These are phyloP conservation scores for Odonthalia washingtoniensis DNA, from an alignment of 31 red algal genomes.

Conservation along the genomic window DNA sequence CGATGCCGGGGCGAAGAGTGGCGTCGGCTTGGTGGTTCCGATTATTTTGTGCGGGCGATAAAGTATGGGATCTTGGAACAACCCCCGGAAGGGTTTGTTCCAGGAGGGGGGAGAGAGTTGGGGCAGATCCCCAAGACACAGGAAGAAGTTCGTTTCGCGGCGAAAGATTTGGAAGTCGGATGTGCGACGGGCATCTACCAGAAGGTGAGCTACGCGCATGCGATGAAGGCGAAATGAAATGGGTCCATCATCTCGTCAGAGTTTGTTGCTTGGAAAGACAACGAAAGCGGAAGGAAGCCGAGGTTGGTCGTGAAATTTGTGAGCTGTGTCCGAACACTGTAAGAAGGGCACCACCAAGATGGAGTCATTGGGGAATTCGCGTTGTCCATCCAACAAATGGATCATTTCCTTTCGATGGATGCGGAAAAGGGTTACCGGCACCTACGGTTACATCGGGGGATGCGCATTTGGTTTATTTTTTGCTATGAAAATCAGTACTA, in stretches of 20 bases:
- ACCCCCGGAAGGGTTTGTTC: neutral
- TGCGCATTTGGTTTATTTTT: constrained; percentile 61
- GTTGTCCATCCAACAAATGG: constrained; percentile 14
- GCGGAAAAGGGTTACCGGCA: constrained; percentile 49
- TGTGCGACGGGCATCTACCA: constrained; percentile 27
- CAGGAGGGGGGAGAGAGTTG: neutral
- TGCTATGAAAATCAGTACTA: constrained; percentile 42
- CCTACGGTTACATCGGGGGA: neutral
- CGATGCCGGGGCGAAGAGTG: neutral
- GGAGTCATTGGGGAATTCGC: constrained; percentile 49
- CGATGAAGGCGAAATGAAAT: neutral
- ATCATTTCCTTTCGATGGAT: constrained; percentile 47
- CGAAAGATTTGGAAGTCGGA: neutral
- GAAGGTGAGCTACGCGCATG: neutral
- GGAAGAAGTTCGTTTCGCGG: neutral
- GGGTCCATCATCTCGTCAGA: constrained; percentile 23
- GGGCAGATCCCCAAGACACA: constrained; percentile 7
- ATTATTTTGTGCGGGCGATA: constrained; percentile 6
- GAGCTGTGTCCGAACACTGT: constrained; percentile 48
- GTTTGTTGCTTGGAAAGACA: constrained; percentile 15
- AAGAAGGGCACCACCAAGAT: constrained; percentile 33
- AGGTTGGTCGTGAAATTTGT: constrained; percentile 34
- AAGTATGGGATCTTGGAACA: constrained; percentile 31
- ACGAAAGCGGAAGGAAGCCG: neutral
- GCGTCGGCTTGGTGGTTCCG: constrained; percentile 18